Conservation (phyloP, 495 filamentous ascomycete genomes). For the Neurospora intermedia region DNA sequence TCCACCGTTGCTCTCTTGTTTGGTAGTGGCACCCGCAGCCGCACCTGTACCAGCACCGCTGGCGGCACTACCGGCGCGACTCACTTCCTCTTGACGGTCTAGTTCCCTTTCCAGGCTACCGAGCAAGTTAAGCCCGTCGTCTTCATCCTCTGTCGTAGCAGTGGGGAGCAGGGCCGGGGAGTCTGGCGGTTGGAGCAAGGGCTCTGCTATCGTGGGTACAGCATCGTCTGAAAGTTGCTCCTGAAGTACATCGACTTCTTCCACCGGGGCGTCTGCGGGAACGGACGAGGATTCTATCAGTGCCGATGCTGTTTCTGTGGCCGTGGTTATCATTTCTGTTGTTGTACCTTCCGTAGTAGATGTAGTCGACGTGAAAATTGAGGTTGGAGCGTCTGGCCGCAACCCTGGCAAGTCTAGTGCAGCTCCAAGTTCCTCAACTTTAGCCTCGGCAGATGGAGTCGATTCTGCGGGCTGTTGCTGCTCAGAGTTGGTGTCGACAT, state of each 20-base stretch:
- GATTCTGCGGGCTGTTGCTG: not conserved
- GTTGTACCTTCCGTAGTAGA: not conserved
- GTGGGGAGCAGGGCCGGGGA: slow-evolving; percentile 14
- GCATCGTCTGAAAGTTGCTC: not conserved
- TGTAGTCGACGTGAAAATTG: not conserved
- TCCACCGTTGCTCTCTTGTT: not conserved
- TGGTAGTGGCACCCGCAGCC: not conserved
- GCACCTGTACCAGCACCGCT: not conserved
- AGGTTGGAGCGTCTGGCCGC: not conserved
- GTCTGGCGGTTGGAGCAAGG: slow-evolving; percentile 6
- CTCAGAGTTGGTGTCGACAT: slow-evolving; percentile 21
- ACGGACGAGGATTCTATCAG: not conserved
- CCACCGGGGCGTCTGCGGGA: not conserved
- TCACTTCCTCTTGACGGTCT: slow-evolving; percentile 18
- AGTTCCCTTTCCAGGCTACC: slow-evolving; percentile 23
- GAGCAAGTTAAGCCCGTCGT: slow-evolving; percentile 19
- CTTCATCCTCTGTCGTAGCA: slow-evolving; percentile 11
- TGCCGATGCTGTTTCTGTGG: not conserved
- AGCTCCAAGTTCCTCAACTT: not conserved
- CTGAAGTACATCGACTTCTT: not conserved
- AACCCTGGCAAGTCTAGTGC: not conserved
- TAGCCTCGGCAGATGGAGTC: not conserved
- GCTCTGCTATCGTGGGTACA: not conserved
- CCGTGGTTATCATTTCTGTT: not conserved
- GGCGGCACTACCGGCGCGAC: slow-evolving; percentile 1